Conservation (phyloP, 2,329 filamentous ascomycete genomes). For the Phaeosphaeriaceae sp. region DNA sequence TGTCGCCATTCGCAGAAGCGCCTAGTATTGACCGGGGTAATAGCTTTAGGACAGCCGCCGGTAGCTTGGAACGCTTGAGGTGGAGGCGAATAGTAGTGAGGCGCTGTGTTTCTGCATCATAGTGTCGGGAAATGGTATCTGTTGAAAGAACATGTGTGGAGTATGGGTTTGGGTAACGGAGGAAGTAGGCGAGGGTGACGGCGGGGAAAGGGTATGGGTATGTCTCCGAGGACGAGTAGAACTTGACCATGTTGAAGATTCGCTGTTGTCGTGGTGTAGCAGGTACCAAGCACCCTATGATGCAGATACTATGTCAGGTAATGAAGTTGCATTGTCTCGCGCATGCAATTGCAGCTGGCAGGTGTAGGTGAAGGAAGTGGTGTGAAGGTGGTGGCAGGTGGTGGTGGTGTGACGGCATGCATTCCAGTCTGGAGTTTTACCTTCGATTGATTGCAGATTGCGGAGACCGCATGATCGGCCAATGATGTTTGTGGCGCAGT, state of each 20-base stretch:
- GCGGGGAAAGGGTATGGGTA: conserved; percentile 84
- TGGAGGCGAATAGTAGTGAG: conserved; percentile 81
- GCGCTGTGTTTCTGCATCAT: conserved; percentile 75
- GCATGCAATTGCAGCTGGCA: conserved; percentile 27
- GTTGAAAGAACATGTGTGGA: conserved; percentile 81
- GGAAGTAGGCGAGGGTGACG: conserved; percentile 87
- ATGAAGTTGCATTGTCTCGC: conserved; percentile 37
- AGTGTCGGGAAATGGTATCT: conserved; percentile 77
- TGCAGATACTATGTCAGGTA: conserved; percentile 31
- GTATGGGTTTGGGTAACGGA: conserved; percentile 87
- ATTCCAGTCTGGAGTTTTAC: conserved; percentile 31
- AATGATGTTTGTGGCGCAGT: conserved; percentile 11
- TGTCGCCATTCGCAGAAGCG: conserved; percentile 63
- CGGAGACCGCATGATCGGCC: conserved; percentile 10
- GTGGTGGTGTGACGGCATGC: conserved; percentile 26
- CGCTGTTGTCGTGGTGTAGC: conserved; percentile 4
- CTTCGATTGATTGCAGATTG: conserved; percentile 7
- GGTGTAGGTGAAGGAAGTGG: conserved; percentile 9
- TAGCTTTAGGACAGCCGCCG: conserved; percentile 75
- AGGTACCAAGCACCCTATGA: conserved; percentile 22
- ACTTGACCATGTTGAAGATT: conserved; percentile 55
- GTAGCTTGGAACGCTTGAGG: conserved; percentile 80
- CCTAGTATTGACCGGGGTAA: conserved; percentile 73
- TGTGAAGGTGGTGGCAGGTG: conserved; percentile 5
- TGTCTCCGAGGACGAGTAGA: conserved; percentile 65